These are phyloP conservation scores for Fusarium proliferatum DNA, from an alignment of 2,329 filamentous ascomycete genomes.

Conservation along the genomic window DNA sequence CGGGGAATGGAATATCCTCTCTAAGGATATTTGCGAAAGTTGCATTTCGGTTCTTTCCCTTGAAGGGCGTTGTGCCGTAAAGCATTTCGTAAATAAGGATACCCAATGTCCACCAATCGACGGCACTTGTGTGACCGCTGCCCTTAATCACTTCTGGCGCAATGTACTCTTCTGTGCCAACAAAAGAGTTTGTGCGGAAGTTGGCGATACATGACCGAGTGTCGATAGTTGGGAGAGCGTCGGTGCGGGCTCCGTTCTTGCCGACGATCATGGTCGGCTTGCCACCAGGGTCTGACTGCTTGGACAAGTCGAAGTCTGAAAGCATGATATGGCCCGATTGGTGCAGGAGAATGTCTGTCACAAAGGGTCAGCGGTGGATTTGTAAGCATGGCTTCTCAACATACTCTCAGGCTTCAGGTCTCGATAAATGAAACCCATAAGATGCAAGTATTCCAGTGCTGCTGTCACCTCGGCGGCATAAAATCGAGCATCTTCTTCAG, in stretches of 20 bases:
- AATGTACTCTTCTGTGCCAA: conserved; percentile 98
- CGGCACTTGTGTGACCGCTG: conserved; percentile 96
- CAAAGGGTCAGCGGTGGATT: conserved; percentile 7
- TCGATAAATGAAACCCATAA: conserved; percentile 99
- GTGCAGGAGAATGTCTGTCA: conserved; percentile 89
- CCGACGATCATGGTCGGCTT: conserved; percentile 98
- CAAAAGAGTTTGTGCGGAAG: conserved; percentile 98
- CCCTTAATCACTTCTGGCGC: conserved; percentile 99
- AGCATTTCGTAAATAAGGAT: conserved; percentile 99
- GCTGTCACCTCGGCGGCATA: conserved; percentile 98
- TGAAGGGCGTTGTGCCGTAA: conserved; percentile 98
- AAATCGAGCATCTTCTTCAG: conserved; percentile 95
- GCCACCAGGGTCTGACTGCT: conserved; percentile 95
- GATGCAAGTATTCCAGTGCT: conserved; percentile 92
- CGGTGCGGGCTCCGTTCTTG: conserved; percentile 86
- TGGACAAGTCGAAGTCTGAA: conserved; percentile 97
- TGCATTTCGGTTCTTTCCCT: conserved; percentile 98
- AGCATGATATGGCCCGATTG: conserved; percentile 99
- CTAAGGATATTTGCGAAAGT: conserved; percentile 97
- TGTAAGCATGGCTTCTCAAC: conserved; percentile 17
- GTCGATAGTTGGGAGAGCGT: conserved; percentile 93
- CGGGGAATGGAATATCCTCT: conserved; percentile 96
- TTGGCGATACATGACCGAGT: conserved; percentile 98
- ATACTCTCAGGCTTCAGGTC: conserved; percentile 97
- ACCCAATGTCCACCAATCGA: conserved; percentile 99